Percentiles rank a stretch among this genome's conserved stretches.
Evolutionary conservation across 2,329 filamentous ascomycete species (phyloP).

Genomic region (Aspergillus jensenii): DNA sequence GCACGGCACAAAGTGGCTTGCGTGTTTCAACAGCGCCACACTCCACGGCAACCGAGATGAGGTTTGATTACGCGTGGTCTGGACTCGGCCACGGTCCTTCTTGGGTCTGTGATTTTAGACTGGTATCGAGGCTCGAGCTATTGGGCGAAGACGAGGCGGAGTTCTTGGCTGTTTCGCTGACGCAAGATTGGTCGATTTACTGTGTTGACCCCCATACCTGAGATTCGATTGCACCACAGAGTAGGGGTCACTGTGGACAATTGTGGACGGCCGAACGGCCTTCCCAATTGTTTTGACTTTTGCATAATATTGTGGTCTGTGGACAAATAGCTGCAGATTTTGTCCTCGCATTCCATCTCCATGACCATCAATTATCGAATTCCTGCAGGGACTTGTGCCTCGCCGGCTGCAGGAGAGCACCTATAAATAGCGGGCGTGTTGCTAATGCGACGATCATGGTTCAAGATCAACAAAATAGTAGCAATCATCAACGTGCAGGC

Average conservation of each 20-base stretch:
- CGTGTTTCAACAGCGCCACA: neutral
- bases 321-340: neutral
- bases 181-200: neutral
- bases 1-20: neutral
- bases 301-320: neutral
- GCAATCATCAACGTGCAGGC: neutral
- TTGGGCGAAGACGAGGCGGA: neutral
- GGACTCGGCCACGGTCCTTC: neutral
- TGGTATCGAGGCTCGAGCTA: neutral
- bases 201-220: neutral
- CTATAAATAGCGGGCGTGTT: neutral
- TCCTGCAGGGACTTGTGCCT: neutral
- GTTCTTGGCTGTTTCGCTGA: neutral
- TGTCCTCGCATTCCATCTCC: neutral
- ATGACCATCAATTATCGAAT: neutral
- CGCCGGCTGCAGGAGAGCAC: neutral
- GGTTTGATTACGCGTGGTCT: neutral
- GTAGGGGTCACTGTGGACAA: neutral
- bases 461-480: neutral
- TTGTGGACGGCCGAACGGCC: neutral
- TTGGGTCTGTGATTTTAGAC: neutral
- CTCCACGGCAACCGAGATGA: neutral
- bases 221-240: neutral
- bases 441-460: neutral
- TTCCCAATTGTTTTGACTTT: neutral